These are phyloP conservation scores for Daldinia sp. DNA, from an alignment of 2,329 filamentous ascomycete species.

Conservation along the genomic window DNA sequence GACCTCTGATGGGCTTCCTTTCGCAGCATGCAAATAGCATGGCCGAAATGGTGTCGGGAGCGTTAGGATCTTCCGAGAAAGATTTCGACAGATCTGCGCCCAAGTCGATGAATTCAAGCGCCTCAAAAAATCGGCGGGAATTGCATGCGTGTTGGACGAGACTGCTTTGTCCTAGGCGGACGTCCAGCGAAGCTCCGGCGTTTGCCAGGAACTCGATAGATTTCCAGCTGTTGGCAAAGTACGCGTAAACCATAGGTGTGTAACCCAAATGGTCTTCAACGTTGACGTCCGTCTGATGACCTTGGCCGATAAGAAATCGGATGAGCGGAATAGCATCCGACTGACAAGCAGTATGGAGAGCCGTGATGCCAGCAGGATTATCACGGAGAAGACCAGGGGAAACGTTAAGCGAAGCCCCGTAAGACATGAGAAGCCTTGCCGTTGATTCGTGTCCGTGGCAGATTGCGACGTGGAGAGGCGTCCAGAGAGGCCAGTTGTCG, in stretches of 20 bases:
- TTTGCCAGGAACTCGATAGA: conserved; percentile 39
- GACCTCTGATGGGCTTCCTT: neutral
- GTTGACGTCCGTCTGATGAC: conserved; percentile 38
- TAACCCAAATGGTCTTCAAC: conserved; percentile 27
- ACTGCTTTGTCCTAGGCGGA: conserved; percentile 22
- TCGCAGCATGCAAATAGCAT: conserved; percentile 6
- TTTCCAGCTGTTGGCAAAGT: conserved; percentile 36
- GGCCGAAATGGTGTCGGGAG: neutral
- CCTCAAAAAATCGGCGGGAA: conserved; percentile 37
- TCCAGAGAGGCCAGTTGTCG: conserved; percentile 33
- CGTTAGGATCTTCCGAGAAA: neutral
- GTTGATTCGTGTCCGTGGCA: conserved; percentile 42
- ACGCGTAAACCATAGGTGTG: conserved; percentile 42
- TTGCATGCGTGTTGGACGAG: conserved; percentile 41
- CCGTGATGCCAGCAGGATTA: conserved; percentile 25
- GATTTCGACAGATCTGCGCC: conserved; percentile 24
- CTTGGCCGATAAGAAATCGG: conserved; percentile 34
- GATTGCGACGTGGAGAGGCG: conserved; percentile 43
- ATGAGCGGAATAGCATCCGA: conserved; percentile 15
- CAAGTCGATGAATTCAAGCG: conserved; percentile 42
- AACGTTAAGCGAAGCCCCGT: conserved; percentile 41
- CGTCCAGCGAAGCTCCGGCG: conserved; percentile 39
- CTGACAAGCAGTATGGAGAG: conserved; percentile 43
- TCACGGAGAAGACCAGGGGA: conserved; percentile 18
- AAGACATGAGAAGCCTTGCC: conserved; percentile 37